Conservation (phyloP, 805 yeast species). For the Myxozyma geophila region DNA sequence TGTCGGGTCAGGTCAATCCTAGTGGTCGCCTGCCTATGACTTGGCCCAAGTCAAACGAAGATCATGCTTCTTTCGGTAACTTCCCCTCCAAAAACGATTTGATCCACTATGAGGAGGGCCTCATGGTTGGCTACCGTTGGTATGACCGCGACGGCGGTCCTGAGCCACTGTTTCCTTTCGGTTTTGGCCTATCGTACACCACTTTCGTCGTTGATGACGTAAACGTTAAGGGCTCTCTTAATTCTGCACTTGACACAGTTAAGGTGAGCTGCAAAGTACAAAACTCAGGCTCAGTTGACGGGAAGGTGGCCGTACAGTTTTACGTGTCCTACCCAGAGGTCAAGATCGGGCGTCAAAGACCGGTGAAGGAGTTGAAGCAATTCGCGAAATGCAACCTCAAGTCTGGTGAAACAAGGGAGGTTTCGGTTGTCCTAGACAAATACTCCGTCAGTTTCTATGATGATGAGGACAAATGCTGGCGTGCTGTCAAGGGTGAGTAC, state of each 20-base stretch:
- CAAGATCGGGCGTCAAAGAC: too few species aligned
- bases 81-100: not conserved
- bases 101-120: not conserved
- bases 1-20: constrained; percentile 64
- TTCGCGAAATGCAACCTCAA: too few species aligned
- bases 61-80: constrained; percentile 55
- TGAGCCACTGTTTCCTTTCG: constrained; percentile 62
- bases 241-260: not conserved
- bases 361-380: too few species aligned
- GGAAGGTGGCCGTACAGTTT: constrained; percentile 61
- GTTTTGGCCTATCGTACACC: constrained; percentile 65
- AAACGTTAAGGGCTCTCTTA: constrained; percentile 44
- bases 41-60: constrained; percentile 57
- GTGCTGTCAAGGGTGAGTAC: too few species aligned
- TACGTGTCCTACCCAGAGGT: too few species aligned
- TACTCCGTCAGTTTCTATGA: too few species aligned
- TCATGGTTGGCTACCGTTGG: constrained; percentile 40
- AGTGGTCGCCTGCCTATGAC: constrained; percentile 61
- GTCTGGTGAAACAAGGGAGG: too few species aligned
- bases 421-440: too few species aligned
- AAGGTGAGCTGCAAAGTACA: not conserved
- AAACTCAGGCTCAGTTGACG: constrained; percentile 47
- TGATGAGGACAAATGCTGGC: too few species aligned
- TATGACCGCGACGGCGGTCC: constrained; percentile 46
- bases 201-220: constrained; percentile 51